Evolutionary conservation across 2,329 filamentous ascomycete species (phyloP), one percentile per base, ranked within the genome.

Genomic region (Fusarium penzigii): DNA sequence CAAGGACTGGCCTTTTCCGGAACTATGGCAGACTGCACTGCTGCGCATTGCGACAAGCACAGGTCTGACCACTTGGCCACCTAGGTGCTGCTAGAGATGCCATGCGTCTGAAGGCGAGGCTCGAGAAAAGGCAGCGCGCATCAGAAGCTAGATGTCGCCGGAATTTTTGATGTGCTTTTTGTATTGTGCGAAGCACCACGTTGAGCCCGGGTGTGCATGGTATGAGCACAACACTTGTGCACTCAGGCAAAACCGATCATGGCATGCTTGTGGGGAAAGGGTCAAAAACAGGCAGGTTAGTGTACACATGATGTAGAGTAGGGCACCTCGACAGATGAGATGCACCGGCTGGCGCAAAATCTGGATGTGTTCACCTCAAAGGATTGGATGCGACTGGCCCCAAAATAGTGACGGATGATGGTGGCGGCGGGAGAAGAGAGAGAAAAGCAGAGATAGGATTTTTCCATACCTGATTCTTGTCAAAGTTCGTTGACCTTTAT

Each of bases 211-310:
- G 5, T 25, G 7, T 7, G 20, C 20, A 25, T 25, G 20, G 20
- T 25, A 36, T 14, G 32, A 36, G 32, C 32, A 9, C 32, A 36
- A 12, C 32, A 36, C 13, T 14, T 36, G 32, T 36, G 32, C 10
- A 14, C 10, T 36, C 32, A 36, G 13, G 32, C 10, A 14, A 36
- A 14, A 11, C 32, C 10, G 5, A 14, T 36, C 10, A 52, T 55
- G 44, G 55, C 48, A 53, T 52, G 48, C 51, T 43, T 32, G 48
- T 44, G 36, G 44, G 52, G 50, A 52, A 52, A 57, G 54, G 56
- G 54, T 48, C 53, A 53, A 51, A 61, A 64, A 57, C 56, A 52
- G 61, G 64, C 57, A 68, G 57, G 52, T 62, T 52, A 51, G 51
- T 32, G 46, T 10, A n/a, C n/a, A 16, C 3, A 40, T 17, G 17